Percentiles rank a stretch among this genome's conserved stretches.
These are phyloP conservation scores for Circinella minor DNA, from an alignment of 371 early-diverging fungal genomes.

Conservation along the genomic window DNA sequence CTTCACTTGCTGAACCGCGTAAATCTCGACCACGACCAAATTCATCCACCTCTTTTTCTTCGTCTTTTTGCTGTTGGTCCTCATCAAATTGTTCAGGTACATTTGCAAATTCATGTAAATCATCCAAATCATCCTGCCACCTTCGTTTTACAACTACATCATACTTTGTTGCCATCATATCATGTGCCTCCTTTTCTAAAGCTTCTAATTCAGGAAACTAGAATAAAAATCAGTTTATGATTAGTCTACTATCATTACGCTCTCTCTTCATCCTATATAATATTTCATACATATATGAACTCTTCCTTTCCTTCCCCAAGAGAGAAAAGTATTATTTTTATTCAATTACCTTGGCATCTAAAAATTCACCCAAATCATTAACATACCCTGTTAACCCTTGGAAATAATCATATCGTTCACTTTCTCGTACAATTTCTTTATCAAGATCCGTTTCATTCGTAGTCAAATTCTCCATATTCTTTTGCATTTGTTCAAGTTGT, in stretches of 20 bases:
- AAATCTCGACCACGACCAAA: constrained; percentile 48
- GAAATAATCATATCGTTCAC: constrained; percentile 69
- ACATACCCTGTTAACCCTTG: constrained; percentile 65
- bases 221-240: neutral
- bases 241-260: neutral
- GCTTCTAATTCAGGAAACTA: constrained; percentile 68
- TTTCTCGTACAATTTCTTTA: constrained; percentile 50
- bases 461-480: constrained; percentile 43
- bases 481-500: constrained; percentile 53
- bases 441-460: constrained; percentile 41
- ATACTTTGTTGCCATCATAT: constrained; percentile 46
- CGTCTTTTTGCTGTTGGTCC: constrained; percentile 21
- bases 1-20: constrained; percentile 33
- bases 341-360: constrained; percentile 66
- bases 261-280: too few species aligned
- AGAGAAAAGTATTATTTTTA: neutral
- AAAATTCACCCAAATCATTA: constrained; percentile 68
- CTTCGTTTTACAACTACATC: constrained; percentile 45
- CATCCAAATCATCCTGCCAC: constrained; percentile 51
- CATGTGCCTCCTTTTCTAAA: constrained; percentile 59
- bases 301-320: too few species aligned
- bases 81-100: constrained; percentile 34
- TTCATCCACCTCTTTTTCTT: constrained; percentile 38
- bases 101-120: constrained; percentile 52
- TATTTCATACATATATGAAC: too few species aligned